Evolutionary conservation across 108 stramenopile genomes (phyloP).

Genomic region (Aureococcus anophagefferens): DNA sequence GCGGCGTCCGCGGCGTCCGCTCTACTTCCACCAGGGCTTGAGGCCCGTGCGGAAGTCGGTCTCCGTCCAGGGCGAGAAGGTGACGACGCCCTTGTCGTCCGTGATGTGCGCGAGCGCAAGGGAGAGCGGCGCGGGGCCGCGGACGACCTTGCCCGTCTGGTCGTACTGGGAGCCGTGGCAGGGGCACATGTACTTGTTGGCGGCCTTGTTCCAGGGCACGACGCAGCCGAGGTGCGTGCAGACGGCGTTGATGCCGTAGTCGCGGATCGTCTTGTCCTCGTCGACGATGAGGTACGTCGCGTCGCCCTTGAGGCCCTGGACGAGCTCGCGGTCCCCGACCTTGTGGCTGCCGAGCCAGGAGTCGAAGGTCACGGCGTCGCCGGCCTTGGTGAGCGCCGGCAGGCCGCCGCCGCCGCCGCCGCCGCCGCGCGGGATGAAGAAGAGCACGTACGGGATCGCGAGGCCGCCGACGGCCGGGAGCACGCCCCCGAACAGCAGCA

Average conservation of each 20-base stretch:
- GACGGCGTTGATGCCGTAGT: slow-evolving; percentile 55
- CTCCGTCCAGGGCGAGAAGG: slow-evolving; percentile 86
- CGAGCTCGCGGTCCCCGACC: slow-evolving; percentile 73
- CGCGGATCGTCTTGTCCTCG: slow-evolving; percentile 62
- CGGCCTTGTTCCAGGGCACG: slow-evolving; percentile 91
- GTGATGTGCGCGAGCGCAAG: slow-evolving; percentile 77
- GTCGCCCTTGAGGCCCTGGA: slow-evolving; percentile 95
- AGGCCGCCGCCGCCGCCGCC: slow-evolving; percentile 75
- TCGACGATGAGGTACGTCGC: slow-evolving; percentile 96
- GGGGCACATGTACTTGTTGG: slow-evolving; percentile 98
- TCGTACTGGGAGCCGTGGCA: slow-evolving; percentile 98
- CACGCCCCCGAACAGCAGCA: slow-evolving; percentile 78
- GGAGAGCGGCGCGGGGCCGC: slow-evolving; percentile 92
- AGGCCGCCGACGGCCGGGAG: slow-evolving; percentile 72
- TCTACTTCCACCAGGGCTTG: slow-evolving; percentile 88
- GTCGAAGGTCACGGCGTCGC: slow-evolving; percentile 71
- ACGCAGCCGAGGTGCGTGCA: slow-evolving; percentile 99
- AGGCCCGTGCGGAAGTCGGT: slow-evolving; percentile 89
- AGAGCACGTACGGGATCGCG: slow-evolving; percentile 85
- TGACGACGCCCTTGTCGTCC: slow-evolving; percentile 65
- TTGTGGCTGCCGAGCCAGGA: slow-evolving; percentile 77
- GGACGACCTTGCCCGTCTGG: slow-evolving; percentile 79
- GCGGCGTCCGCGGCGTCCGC: no score
- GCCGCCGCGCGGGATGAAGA: slow-evolving; percentile 83
- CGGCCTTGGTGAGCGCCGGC: slow-evolving; percentile 82